phyloP scores from a whole-genome alignment of 2,329 filamentous ascomycete species.

The Microdochium paspali region DNA sequence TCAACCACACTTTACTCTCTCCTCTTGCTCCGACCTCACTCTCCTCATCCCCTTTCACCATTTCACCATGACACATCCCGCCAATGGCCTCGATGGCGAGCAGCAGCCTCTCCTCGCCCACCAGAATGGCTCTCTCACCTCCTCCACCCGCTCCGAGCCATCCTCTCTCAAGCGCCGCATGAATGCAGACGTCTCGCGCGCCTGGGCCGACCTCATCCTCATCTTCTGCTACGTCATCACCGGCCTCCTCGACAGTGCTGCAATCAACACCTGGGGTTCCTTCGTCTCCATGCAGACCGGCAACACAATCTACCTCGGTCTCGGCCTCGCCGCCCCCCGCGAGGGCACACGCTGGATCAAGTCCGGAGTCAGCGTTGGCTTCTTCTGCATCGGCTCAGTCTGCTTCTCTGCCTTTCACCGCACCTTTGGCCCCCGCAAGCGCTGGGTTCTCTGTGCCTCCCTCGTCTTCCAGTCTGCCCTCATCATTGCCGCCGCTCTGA shows the following conservation, averaged over 20 bases:
- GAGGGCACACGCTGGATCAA: conserved; percentile 57
- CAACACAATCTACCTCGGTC: conserved; percentile 71
- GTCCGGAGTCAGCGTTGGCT: conserved; percentile 58
- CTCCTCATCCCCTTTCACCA: neutral
- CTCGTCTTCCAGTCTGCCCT: conserved; percentile 43
- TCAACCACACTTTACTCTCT: too few species aligned
- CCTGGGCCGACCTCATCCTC: conserved; percentile 59
- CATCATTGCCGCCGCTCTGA: conserved; percentile 39
- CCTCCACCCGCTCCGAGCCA: neutral
- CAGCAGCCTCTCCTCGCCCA: conserved; percentile 20
- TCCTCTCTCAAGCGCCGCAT: conserved; percentile 15
- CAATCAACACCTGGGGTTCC: conserved; percentile 67
- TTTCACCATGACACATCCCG: neutral
- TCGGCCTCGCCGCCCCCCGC: conserved; percentile 54
- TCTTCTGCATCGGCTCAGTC: conserved; percentile 65
- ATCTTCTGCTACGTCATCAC: conserved; percentile 69
- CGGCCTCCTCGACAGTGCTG: conserved; percentile 66
- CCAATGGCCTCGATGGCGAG: conserved; percentile 13
- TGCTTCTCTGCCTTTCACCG: conserved; percentile 63
- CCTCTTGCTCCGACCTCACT: too few species aligned
- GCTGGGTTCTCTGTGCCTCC: conserved; percentile 55
- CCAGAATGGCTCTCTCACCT: neutral
- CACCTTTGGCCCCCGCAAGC: conserved; percentile 46
- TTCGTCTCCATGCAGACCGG: conserved; percentile 81
- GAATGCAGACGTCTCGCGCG: conserved; percentile 42